These are phyloP conservation scores for Odontarrhena argentea DNA, from an alignment of 345 rosid genomes.

Conservation along the genomic window DNA sequence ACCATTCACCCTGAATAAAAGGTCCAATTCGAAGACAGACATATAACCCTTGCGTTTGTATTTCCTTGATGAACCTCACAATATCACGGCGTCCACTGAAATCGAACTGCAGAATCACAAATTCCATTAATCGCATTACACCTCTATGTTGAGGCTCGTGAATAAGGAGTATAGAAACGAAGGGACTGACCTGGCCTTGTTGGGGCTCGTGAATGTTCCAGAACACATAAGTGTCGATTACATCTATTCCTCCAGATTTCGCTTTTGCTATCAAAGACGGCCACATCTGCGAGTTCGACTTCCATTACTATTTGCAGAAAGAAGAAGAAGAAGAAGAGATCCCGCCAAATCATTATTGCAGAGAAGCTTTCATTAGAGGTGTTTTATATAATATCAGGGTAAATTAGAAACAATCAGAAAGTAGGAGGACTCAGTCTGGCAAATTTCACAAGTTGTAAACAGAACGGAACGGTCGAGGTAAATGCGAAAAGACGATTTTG, in stretches of 20 bases:
- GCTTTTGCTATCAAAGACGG: slow-evolving; percentile 72
- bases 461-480: slow-evolving; percentile 4
- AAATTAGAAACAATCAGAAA: neutral
- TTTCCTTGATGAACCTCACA: slow-evolving; percentile 63
- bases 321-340: slow-evolving; percentile 5
- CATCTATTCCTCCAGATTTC: slow-evolving; percentile 83
- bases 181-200: slow-evolving; percentile 61
- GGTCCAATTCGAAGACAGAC: slow-evolving; percentile 87
- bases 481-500: slow-evolving; percentile 23
- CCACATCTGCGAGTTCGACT: slow-evolving; percentile 73
- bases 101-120: slow-evolving; percentile 56
- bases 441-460: slow-evolving; percentile 22
- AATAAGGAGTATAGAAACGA: neutral
- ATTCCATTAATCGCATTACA: slow-evolving; percentile 5
- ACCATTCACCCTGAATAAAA: slow-evolving; percentile 77
- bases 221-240: slow-evolving; percentile 83
- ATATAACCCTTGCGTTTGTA: slow-evolving; percentile 66
- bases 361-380: neutral
- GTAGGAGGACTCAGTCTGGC: neutral
- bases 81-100: slow-evolving; percentile 71
- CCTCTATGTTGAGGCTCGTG: neutral
- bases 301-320: slow-evolving; percentile 25
- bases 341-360: slow-evolving; percentile 27
- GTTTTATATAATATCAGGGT: neutral
- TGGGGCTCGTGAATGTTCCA: slow-evolving; percentile 90